These are phyloP conservation scores for Magnaporthales sp. DNA, from an alignment of 2,329 filamentous ascomycete genomes.

Conservation along the genomic window DNA sequence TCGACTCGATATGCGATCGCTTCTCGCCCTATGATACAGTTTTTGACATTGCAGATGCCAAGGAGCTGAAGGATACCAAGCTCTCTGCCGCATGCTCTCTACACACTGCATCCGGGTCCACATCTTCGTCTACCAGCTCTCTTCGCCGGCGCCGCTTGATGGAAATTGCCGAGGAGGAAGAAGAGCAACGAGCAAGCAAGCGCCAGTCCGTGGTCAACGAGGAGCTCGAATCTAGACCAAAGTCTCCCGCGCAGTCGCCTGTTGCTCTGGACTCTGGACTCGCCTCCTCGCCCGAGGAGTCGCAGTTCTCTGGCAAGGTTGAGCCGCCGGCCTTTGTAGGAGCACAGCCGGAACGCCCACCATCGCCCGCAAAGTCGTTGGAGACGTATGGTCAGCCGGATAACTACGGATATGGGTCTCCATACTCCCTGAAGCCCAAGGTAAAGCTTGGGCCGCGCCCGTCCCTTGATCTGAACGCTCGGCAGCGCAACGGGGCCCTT, in stretches of 20 bases:
- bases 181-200: constrained; percentile 50
- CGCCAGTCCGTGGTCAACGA: constrained; percentile 46
- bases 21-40: constrained; percentile 83
- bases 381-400: constrained; percentile 41
- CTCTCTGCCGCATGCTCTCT: constrained; percentile 83
- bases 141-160: constrained; percentile 68
- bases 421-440: constrained; percentile 59
- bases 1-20: constrained; percentile 56
- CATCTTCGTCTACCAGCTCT: constrained; percentile 76
- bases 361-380: constrained; percentile 34
- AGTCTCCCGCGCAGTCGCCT: constrained; percentile 21
- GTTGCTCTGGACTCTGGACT: constrained; percentile 44
- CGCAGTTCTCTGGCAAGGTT: constrained; percentile 38
- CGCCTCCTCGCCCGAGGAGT: constrained; percentile 38
- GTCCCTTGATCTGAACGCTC: constrained; percentile 55
- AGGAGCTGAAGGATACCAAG: constrained; percentile 79
- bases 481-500: constrained; percentile 51
- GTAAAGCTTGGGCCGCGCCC: constrained; percentile 84
- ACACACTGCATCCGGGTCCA: constrained; percentile 79
- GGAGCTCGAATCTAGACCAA: constrained; percentile 22
- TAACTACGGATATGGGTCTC: constrained; percentile 36
- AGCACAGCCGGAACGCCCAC: constrained; percentile 25
- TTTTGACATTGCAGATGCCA: constrained; percentile 65
- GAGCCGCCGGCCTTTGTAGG: constrained; percentile 46
- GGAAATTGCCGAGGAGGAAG: constrained; percentile 90